Base-by-base conservation (phyloP, 768 basidiomycete genomes). In the Boletales sp. region DNA sequence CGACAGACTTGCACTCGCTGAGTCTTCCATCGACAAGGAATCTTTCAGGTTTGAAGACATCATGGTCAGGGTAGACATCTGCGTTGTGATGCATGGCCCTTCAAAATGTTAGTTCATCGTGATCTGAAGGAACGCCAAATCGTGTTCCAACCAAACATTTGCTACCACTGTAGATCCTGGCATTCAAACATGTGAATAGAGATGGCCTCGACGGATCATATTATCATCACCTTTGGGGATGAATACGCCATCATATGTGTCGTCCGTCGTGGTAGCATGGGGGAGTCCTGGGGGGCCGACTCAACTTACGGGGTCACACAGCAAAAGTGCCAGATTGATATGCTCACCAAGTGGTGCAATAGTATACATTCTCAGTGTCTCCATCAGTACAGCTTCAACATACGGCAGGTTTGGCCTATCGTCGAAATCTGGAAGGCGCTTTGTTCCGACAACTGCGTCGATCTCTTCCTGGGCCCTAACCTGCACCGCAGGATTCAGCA, bases 31-130 rank as follows among this genome's bases (percentile, higher is more conserved):
- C 47, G 19, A 44, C 41, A 8, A 69, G 43, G 47, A 61, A 71
- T 15, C 70, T 57, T 48, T 70, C 69, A 6, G 67, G 70, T 34
- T 58, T 62, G 56, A 72, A 69, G 9, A 37, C 45, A 6, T 62
- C 42, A 3, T 63, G 56, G 13, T 65, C 56, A 5, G 62, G 48
- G 37, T 52, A 62, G 4, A 21, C 29, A 4, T 50, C 35, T 35
- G 44, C 39, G 44, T 60, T 18, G 14, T 30, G 57, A 21, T 43
- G 3, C 31, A 62, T 62, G 5, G 52, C 61, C 62, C 58, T 45
- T 5, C 10, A 37, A 34, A 21, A 6, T 34, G 13, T 34, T 34
- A 14, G 48, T 34, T 24, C 14, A 35, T 56, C 43, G 42, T n/a
- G 17, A 10, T 9, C 27, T 17, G 39, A 7, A 17, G 44, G 39